Conservation (phyloP, 768 basidiomycete genomes). For the Mycena alexandri region DNA sequence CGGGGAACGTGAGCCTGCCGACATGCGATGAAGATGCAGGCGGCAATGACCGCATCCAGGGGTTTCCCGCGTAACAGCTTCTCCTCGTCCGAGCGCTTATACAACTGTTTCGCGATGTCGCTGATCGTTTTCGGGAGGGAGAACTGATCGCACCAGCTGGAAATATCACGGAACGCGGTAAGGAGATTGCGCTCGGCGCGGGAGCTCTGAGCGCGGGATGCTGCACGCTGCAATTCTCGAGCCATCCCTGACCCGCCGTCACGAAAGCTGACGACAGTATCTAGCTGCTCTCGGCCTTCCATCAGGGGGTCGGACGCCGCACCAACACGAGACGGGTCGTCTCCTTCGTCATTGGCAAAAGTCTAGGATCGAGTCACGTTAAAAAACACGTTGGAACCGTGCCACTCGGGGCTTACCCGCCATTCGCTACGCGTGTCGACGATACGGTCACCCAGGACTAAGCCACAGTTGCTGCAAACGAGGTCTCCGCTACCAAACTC, state of each 20-base stretch:
- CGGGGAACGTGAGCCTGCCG: slow-evolving; percentile 95
- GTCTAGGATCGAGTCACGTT: slow-evolving; percentile 66
- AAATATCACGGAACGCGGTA: slow-evolving; percentile 91
- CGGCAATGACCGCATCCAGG: slow-evolving; percentile 93
- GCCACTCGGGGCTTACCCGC: slow-evolving; percentile 72
- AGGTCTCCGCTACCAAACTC: slow-evolving; percentile 98
- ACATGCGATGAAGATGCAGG: slow-evolving; percentile 98
- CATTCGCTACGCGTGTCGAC: slow-evolving; percentile 99
- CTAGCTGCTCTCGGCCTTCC: slow-evolving; percentile 94
- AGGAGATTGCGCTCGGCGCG: slow-evolving; percentile 89
- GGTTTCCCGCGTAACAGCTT: slow-evolving; percentile 93
- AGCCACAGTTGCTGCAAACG: slow-evolving; percentile 93
- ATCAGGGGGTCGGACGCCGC: slow-evolving; percentile 93
- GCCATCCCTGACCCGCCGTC: slow-evolving; percentile 96
- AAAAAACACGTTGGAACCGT: slow-evolving; percentile 38
- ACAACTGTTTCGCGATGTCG: slow-evolving; percentile 97
- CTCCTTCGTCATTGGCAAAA: slow-evolving; percentile 99
- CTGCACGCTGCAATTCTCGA: slow-evolving; percentile 92
- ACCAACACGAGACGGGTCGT: slow-evolving; percentile 99
- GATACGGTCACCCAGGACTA: slow-evolving; percentile 95
- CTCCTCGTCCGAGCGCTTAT: slow-evolving; percentile 97
- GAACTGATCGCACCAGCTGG: slow-evolving; percentile 95
- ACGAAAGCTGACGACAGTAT: slow-evolving; percentile 94
- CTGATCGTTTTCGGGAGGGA: slow-evolving; percentile 93
- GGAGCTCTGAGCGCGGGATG: slow-evolving; percentile 81